Percentiles rank a stretch among this genome's conserved stretches.
Conservation (phyloP, 768 basidiomycete genomes). For the Cystofilobasidium capitatum region DNA sequence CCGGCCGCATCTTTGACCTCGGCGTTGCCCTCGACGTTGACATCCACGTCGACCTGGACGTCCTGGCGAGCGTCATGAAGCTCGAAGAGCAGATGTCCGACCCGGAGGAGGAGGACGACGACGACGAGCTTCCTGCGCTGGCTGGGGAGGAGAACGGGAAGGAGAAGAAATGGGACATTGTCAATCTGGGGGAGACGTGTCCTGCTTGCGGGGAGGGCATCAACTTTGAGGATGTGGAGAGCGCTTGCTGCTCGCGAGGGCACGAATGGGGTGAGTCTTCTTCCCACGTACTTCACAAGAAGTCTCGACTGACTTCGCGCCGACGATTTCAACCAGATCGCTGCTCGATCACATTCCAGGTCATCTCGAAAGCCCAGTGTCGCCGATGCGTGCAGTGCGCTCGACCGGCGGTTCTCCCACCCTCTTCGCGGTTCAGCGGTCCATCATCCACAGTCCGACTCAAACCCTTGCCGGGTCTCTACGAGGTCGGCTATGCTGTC, state of each 20-base stretch:
- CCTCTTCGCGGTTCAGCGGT: background rate
- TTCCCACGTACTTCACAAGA: too few species aligned
- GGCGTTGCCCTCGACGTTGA: background rate
- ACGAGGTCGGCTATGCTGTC: too few species aligned
- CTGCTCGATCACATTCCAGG: background rate
- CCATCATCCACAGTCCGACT: background rate
- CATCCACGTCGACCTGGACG: background rate
- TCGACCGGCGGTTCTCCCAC: background rate
- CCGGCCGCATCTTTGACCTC: conserved; percentile 3
- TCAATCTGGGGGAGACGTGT: background rate
- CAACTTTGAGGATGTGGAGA: background rate
- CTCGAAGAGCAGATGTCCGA: too few species aligned
- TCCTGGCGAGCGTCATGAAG: background rate
- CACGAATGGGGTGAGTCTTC: conserved; percentile 1
- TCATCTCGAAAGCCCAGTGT: background rate
- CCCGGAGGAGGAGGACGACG: background rate
- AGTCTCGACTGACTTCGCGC: too few species aligned
- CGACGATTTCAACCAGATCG: too few species aligned
- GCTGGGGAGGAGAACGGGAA: background rate
- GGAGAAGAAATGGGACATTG: background rate
- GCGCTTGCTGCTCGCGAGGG: background rate
- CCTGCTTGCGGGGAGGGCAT: background rate
- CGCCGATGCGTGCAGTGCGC: background rate
- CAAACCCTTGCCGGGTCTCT: background rate
- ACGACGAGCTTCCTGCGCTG: background rate